Percentiles rank a stretch among this genome's conserved stretches.
phyloP scores from a whole-genome alignment of 768 basidiomycete species.

The Piloderma croceum region DNA sequence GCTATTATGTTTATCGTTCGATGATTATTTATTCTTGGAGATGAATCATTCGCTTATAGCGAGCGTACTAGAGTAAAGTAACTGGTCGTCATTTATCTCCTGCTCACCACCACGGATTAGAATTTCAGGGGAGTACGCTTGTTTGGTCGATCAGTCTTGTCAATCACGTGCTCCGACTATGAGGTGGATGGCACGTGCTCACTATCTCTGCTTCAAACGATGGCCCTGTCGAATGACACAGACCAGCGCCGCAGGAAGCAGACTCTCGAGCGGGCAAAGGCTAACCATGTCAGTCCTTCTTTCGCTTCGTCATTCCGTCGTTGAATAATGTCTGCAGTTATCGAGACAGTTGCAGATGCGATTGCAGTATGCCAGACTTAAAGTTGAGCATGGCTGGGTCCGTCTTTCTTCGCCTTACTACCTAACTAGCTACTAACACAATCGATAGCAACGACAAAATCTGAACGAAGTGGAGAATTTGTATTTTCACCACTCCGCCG shows the following conservation, averaged over 20 bases:
- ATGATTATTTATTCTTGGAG: too few relatives aligned
- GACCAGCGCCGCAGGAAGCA: slow-evolving; percentile 28
- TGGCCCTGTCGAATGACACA: too few relatives aligned
- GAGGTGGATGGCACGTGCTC: too few relatives aligned
- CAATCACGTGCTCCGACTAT: too few relatives aligned
- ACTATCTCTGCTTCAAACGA: too few relatives aligned
- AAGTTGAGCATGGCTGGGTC: slow-evolving; percentile 82
- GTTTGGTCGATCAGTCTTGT: too few relatives aligned
- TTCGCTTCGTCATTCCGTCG: neutral
- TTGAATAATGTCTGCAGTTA: slow-evolving; percentile 36
- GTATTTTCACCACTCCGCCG: slow-evolving; percentile 70
- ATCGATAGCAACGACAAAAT: slow-evolving; percentile 62
- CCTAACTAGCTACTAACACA: neutral
- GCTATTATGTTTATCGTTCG: too few relatives aligned
- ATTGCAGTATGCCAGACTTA: slow-evolving; percentile 70
- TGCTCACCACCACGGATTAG: too few relatives aligned
- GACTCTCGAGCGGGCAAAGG: slow-evolving; percentile 51
- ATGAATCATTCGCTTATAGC: too few relatives aligned
- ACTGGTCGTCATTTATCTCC: too few relatives aligned
- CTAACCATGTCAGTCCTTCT: slow-evolving; percentile 40
- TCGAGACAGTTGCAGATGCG: slow-evolving; percentile 69
- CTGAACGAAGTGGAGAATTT: slow-evolving; percentile 80
- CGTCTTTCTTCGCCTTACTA: slow-evolving; percentile 16
- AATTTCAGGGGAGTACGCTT: too few relatives aligned
- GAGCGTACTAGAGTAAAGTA: too few relatives aligned